Evolutionary conservation across 1,139 yeast species (phyloP).

Genomic region (Protomyces gravidus): DNA sequence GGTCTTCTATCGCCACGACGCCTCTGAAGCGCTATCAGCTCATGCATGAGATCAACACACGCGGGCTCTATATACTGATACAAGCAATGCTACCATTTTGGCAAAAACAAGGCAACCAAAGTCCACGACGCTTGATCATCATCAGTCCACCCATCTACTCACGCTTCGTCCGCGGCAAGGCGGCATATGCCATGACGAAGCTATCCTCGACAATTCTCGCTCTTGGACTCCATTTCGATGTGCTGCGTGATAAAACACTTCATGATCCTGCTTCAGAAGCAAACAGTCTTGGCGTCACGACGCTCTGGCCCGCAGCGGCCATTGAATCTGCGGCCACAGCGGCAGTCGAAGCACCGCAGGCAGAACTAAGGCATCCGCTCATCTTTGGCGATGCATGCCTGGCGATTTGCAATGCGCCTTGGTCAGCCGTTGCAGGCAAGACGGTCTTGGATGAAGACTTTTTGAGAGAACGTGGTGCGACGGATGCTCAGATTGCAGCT

Average conservation of each 20-base stretch:
- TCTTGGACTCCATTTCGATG: slow-evolving; percentile 1
- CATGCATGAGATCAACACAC: slow-evolving; percentile 9
- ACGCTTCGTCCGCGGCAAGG: slow-evolving; percentile 14
- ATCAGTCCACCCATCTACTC: slow-evolving; percentile 14
- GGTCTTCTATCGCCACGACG: slow-evolving; percentile 9
- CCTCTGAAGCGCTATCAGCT: slow-evolving; percentile 12
- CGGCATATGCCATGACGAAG: slow-evolving; percentile 18
- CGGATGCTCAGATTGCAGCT: slow-evolving; percentile 4
- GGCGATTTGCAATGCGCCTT: background rate
- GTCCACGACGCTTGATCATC: slow-evolving; percentile 3
- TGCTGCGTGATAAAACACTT: background rate
- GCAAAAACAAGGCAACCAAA: background rate
- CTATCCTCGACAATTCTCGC: background rate
- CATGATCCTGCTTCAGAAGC: background rate
- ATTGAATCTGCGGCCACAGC: slow-evolving; percentile 15
- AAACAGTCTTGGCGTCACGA: slow-evolving; percentile 3
- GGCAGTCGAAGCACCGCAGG: background rate
- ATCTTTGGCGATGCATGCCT: slow-evolving; percentile 12
- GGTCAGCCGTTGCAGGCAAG: slow-evolving; percentile 1
- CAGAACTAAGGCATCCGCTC: background rate
- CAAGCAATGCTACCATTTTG: slow-evolving; percentile 7
- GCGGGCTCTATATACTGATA: slow-evolving; percentile 7
- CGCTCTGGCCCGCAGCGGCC: slow-evolving; percentile 16
- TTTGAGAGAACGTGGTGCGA: slow-evolving; percentile 3
- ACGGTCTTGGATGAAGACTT: slow-evolving; percentile 13